Conservation (phyloP, 2,329 filamentous ascomycete species). For the Emericellopsis cladophorae region DNA sequence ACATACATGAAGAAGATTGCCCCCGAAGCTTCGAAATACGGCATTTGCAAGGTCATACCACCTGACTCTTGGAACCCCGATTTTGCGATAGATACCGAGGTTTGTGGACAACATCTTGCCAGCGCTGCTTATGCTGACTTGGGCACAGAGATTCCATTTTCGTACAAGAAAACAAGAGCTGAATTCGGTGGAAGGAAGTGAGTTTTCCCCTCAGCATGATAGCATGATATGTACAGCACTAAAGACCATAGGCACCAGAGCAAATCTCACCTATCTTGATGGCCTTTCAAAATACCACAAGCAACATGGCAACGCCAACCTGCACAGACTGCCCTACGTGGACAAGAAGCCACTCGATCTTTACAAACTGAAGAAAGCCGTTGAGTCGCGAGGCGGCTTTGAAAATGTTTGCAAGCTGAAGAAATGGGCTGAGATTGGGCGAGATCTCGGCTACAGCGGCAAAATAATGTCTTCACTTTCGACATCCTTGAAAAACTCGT, state of each 20-base stretch:
- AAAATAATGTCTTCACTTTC: slow-evolving; percentile 99
- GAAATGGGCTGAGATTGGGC: slow-evolving; percentile 97
- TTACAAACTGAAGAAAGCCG: slow-evolving; percentile 92
- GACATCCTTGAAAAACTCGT: slow-evolving; percentile 95
- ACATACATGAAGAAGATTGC: slow-evolving; percentile 88
- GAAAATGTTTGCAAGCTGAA: slow-evolving; percentile 95
- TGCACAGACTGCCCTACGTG: slow-evolving; percentile 89
- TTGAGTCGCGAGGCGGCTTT: slow-evolving; percentile 88
- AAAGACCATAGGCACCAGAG: slow-evolving; percentile 57
- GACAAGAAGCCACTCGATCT: slow-evolving; percentile 95
- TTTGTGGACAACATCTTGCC: slow-evolving; percentile 21
- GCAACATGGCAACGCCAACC: slow-evolving; percentile 74
- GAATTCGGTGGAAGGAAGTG: slow-evolving; percentile 97
- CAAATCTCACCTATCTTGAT: slow-evolving; percentile 92
- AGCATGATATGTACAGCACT: too few relatives aligned
- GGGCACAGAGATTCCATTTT: slow-evolving; percentile 78
- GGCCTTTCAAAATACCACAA: slow-evolving; percentile 94
- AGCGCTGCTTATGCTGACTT: neutral
- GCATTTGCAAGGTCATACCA: slow-evolving; percentile 91
- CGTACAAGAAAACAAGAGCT: slow-evolving; percentile 90
- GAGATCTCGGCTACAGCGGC: slow-evolving; percentile 92
- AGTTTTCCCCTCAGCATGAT: slow-evolving; percentile 22
- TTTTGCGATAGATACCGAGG: slow-evolving; percentile 95
- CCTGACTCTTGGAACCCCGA: slow-evolving; percentile 88
- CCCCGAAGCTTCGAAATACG: slow-evolving; percentile 74